These are phyloP conservation scores for Fusarium stilboides DNA, from an alignment of 2,329 filamentous ascomycete species.

Conservation along the genomic window DNA sequence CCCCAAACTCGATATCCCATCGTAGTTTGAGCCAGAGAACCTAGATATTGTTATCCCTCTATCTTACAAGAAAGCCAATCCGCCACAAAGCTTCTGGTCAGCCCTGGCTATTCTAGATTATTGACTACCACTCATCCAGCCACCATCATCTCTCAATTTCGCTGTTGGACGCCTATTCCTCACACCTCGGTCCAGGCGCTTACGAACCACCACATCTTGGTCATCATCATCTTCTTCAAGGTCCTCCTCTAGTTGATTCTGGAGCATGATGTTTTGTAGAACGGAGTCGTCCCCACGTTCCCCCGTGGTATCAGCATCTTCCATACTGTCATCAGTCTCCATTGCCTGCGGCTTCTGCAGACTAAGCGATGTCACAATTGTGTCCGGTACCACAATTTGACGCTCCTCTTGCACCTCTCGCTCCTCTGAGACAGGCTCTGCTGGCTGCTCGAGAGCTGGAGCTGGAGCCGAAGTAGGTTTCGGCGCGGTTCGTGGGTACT, in stretches of 20 bases:
- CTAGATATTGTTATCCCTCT: slow-evolving; percentile 14
- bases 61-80: slow-evolving; percentile 19
- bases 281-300: slow-evolving; percentile 42
- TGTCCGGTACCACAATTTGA: slow-evolving; percentile 31
- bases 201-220: slow-evolving; percentile 52
- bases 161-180: slow-evolving; percentile 55
- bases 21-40: slow-evolving; percentile 14
- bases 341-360: slow-evolving; percentile 7
- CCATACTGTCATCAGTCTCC: slow-evolving; percentile 36
- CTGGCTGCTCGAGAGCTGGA: slow-evolving; percentile 7
- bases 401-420: slow-evolving; percentile 24
- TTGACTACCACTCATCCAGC: slow-evolving; percentile 29
- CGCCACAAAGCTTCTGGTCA: neutral
- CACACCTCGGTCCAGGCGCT: slow-evolving; percentile 42
- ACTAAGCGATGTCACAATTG: slow-evolving; percentile 25
- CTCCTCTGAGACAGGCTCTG: slow-evolving; percentile 19
- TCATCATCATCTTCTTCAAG: slow-evolving; percentile 53
- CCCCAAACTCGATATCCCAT: slow-evolving; percentile 21
- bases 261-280: slow-evolving; percentile 9
- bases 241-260: slow-evolving; percentile 46
- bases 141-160: slow-evolving; percentile 56
- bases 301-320: slow-evolving; percentile 53
- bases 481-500: slow-evolving; percentile 52
- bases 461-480: slow-evolving; percentile 31
- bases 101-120: slow-evolving; percentile 6